Base-by-base conservation (phyloP, 192 early-diverging fungal species). In the Gaertneriomyces semiglobifer region DNA sequence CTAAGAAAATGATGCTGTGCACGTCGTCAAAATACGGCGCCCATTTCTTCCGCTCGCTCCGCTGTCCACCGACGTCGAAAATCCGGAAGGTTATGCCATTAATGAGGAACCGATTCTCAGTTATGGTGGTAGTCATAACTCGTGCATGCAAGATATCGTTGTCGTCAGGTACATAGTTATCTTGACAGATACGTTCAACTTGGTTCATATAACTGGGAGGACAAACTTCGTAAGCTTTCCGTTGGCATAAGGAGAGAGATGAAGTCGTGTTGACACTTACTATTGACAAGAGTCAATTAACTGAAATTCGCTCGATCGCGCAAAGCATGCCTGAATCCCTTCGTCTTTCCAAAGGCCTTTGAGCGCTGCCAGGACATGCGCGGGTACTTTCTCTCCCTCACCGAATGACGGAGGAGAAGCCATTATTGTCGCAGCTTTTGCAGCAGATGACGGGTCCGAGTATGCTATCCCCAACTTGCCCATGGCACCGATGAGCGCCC, bases 51-150 rank as follows among this genome's bases (percentile, higher is more conserved):
- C 88, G 64, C 52, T 85, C 70, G 33, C 74, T 77, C 38, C 84
- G 79, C 65, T 89, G 88, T 7, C 89, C 89, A 40, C 87, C 87
- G 1, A 90, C 88, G 79, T 90, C 89, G 70, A 76, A 89, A 65
- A 90, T 82, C 51, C 81, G 76, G 64, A 78, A 79, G 44, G 74
- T 78, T 11, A 82, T 74, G 7, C 71, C 74, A 39, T 87, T 76
- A 46, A 91, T 86, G 62, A 81, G 70, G 47, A 90, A 87, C 53
- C 75, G 64, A 41, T 81, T 86, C 66, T 91, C 89, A 7, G 84
- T 81, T n/a, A 91, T 88, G 39, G 81, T 83, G 16, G 87, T 69
- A 12, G 89, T 91, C 74, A 84, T 83, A 19, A 89, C 80, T 60
- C 89, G 78, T 12, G 86, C 79, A 58, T 79, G 77, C 16, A 91